Conservation (phyloP, 257 asterid species). For the Rubia yunnanensis region DNA sequence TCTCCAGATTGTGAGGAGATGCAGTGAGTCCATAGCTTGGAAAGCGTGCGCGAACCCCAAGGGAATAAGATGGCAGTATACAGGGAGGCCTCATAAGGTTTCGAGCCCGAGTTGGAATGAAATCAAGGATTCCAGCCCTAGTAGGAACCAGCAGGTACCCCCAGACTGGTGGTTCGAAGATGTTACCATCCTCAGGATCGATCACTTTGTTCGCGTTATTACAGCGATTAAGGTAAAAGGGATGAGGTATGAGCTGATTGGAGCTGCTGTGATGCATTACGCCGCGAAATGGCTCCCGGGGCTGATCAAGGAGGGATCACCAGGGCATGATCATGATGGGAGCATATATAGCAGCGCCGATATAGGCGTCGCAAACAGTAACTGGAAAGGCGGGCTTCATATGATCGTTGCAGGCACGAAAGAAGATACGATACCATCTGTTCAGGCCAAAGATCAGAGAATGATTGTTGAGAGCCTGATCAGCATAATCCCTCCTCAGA, state of each 20-base stretch:
- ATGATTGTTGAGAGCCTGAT: slow-evolving; percentile 85
- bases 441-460: slow-evolving; percentile 71
- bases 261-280: slow-evolving; percentile 67
- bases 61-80: slow-evolving; percentile 90
- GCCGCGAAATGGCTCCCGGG: slow-evolving; percentile 80
- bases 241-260: slow-evolving; percentile 73
- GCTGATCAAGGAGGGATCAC: slow-evolving; percentile 40
- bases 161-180: slow-evolving; percentile 99
- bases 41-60: slow-evolving; percentile 96
- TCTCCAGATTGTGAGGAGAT: slow-evolving; percentile 82
- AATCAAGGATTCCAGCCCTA: slow-evolving; percentile 65
- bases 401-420: slow-evolving; percentile 56
- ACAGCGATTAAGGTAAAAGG: slow-evolving; percentile 93
- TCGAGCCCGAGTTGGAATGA: slow-evolving; percentile 89
- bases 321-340: slow-evolving; percentile 29
- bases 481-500: slow-evolving; percentile 88
- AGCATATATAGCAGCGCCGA: slow-evolving; percentile 24
- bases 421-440: slow-evolving; percentile 32
- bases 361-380: slow-evolving; percentile 15
- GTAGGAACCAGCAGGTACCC: slow-evolving; percentile 59
- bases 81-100: slow-evolving; percentile 49
- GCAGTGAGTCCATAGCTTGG: slow-evolving; percentile 97
- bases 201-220: slow-evolving; percentile 77
- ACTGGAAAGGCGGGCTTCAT: slow-evolving; percentile 85
- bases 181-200: slow-evolving; percentile 72